Conservation (phyloP, 176 grass and related monocot species). For the Oryza brachyantha region DNA sequence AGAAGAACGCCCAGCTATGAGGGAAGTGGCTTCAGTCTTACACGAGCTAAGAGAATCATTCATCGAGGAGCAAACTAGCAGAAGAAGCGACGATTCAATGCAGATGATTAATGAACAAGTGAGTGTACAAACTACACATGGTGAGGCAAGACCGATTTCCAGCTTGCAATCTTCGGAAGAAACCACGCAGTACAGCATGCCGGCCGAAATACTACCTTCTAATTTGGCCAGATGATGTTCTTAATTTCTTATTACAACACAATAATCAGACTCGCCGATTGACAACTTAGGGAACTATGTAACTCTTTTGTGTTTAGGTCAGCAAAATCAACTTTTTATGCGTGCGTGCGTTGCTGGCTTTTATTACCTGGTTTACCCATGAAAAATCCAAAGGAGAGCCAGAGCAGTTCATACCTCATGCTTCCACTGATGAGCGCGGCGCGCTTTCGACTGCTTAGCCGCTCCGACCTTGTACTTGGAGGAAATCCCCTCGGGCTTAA, state of each 20-base stretch:
- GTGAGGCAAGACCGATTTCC: neutral
- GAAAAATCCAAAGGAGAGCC: neutral
- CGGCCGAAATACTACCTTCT: slow-evolving; percentile 19
- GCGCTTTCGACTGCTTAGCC: neutral
- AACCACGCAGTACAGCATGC: slow-evolving; percentile 21
- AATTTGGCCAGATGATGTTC: slow-evolving; percentile 11
- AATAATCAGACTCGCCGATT: neutral
- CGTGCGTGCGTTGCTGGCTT: too few relatives aligned
- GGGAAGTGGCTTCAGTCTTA: slow-evolving; percentile 42
- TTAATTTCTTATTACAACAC: neutral
- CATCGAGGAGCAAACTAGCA: neutral
- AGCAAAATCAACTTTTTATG: too few relatives aligned
- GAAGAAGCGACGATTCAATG: neutral
- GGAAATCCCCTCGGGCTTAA: neutral
- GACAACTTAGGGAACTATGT: neutral
- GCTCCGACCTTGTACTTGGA: neutral
- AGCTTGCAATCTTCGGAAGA: slow-evolving; percentile 11
- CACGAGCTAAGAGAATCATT: slow-evolving; percentile 27
- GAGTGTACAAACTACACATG: neutral
- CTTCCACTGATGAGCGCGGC: neutral
- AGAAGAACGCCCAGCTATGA: slow-evolving; percentile 48
- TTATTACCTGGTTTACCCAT: neutral
- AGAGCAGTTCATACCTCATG: neutral
- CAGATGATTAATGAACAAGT: slow-evolving; percentile 4
- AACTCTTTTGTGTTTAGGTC: neutral